Evolutionary conservation across 1,284 basidiomycete species (phyloP).

Genomic region (Grifola frondosa): DNA sequence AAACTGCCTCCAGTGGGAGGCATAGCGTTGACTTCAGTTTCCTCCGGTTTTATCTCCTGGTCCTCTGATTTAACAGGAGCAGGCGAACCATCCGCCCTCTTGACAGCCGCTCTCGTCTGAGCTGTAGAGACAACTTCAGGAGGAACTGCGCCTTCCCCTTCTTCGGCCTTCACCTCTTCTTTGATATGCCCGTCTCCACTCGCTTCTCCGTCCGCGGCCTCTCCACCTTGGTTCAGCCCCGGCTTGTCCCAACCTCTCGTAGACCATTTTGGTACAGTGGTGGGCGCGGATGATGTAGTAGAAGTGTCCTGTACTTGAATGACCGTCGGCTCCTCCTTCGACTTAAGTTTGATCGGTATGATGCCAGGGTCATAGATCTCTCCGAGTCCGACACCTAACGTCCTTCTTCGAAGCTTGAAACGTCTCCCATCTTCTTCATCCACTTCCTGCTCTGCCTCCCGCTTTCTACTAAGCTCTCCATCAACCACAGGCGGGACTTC

Average conservation of each 20-base stretch:
- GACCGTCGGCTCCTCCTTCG: constrained; percentile 43
- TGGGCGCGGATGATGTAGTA: neutral
- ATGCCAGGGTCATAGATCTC: constrained; percentile 72
- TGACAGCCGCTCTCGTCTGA: too few relatives aligned
- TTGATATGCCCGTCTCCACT: too few relatives aligned
- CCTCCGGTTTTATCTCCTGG: constrained; percentile 15
- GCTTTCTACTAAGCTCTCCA: constrained; percentile 30
- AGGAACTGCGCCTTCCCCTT: too few relatives aligned
- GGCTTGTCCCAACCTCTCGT: constrained; percentile 40
- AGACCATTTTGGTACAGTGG: constrained; percentile 37
- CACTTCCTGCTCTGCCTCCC: constrained; percentile 29
- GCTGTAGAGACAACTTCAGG: too few relatives aligned
- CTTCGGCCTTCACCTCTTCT: constrained; percentile 1
- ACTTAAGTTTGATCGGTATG: constrained; percentile 61
- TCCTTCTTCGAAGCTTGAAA: constrained; percentile 70
- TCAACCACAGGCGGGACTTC: neutral
- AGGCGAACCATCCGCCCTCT: constrained; percentile 9
- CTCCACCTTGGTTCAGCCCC: constrained; percentile 18
- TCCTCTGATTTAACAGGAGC: constrained; percentile 16
- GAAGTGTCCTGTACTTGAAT: constrained; percentile 1
- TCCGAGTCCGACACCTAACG: constrained; percentile 52
- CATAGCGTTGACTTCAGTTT: too few relatives aligned
- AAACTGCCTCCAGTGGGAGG: constrained; percentile 31
- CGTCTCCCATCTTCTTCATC: constrained; percentile 57
- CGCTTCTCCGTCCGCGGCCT: constrained; percentile 7